Evolutionary conservation across 2,329 filamentous ascomycete species (phyloP), one percentile per base, ranked within the genome.

Genomic region (Ophiosphaerella korrae): DNA sequence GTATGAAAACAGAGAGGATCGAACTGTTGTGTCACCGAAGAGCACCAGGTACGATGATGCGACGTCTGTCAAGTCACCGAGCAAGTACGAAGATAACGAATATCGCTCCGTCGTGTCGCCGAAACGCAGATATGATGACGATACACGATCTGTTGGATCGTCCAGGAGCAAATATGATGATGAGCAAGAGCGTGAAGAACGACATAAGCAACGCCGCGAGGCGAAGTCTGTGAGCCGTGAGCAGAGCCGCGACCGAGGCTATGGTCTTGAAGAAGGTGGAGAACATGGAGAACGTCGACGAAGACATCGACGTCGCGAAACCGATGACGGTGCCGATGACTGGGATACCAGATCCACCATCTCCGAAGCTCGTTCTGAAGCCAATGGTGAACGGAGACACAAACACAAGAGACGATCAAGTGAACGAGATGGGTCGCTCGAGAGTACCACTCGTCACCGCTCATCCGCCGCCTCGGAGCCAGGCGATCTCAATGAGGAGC

Each of bases 401-500:
- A 73, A 68, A 48, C 68, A 74, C 52, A 71, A 57, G 45, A 60
- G 63, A 37, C 60, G 65, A 3, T 63, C 69, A 14, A 63, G 66
- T 18, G 71, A 73, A 32, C 58, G 66, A 24, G 68, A 71, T 37
- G 64, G 63, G 12, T 72, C 69, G 12, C 55, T 64, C 1, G 66
- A 72, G 38, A 62, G 45, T 42, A 58, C 57, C 48, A 48, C 47
- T 7, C 58, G 64, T n/a, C 62, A 60, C 13, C 65, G 66, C 31
- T 71, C 68, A 1, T 60, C 67, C 5, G 72, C 74, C 14, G 70
- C 68, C 34, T 77, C 76, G 29, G 73, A 79, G 46, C 72, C 74
- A 24, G 73, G 67, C 5, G 75, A 76, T 44, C 29, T 64, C 12
- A 72, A 73, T 40, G 76, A 77, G 9, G 67, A 70, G 45, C 72